Evolutionary conservation across 176 grass and related monocot genomes (phyloP), one percentile per base, ranked within the genome.

Genomic region (Triticum monococcum): DNA sequence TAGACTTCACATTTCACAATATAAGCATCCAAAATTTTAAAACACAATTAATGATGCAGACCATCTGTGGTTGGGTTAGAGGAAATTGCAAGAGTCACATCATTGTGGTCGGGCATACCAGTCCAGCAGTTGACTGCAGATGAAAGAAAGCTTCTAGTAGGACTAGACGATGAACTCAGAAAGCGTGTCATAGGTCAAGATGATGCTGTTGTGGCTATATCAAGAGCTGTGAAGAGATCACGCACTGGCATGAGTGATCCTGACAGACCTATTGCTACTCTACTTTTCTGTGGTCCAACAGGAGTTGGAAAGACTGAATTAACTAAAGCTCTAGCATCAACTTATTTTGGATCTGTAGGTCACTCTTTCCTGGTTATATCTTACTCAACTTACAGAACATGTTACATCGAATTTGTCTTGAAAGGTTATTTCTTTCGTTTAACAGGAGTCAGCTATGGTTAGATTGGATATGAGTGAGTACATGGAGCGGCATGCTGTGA

Each of bases 391-490:
- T 68, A 59, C 5, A 56, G 9, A 24, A 22, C 60, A 84, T 71
- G 23, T 85, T 91, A 18, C 37, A 14, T 88, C 18, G 14, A 79
- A 10, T 72, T 20, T 79, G n/a, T 68, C 7, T 77, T 8, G 68
- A 31, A 77, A 80, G 14, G 38, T 68, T 83, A 2, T 70, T 84
- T 89, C 56, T 86, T 89, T 72, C 13, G 76, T 71, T 82, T 86
- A 2, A 88, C 86, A 98, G 96, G 94, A 99, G 73, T 86, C 84
- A 52, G 89, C 92, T 76, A 96, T 96, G 94, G 79, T 99, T 85
- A 87, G 97, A 30, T 87, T 99, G 71, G 97, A 99, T 85, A 99
- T 99, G 97, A 99, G 97, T 5, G 97, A 99, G 79, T 99, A 94
- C 86, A 99, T 96, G 97, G 97, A 99, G 85, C 82, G 94, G 63